Evolutionary conservation across 2,329 filamentous ascomycete genomes (phyloP).

Genomic region (Cyphellophora attinorum): DNA sequence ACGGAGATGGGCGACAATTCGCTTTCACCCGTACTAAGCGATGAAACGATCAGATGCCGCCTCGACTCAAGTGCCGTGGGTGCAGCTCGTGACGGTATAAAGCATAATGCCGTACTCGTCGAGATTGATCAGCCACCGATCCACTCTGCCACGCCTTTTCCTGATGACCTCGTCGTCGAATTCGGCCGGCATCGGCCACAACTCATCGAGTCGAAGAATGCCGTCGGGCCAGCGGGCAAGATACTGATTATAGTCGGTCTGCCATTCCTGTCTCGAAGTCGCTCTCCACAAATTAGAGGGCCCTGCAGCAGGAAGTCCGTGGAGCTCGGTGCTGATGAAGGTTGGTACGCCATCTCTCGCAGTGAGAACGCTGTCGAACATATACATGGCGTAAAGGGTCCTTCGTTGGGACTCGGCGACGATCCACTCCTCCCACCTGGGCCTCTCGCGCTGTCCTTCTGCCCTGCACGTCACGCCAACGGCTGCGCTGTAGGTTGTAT

Average conservation of each 20-base stretch:
- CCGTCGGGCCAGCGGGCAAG: slow-evolving; percentile 34
- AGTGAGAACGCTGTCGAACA: slow-evolving; percentile 43
- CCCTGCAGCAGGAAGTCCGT: slow-evolving; percentile 33
- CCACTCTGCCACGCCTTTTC: slow-evolving; percentile 29
- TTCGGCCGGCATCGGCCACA: slow-evolving; percentile 35
- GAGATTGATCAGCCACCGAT: slow-evolving; percentile 40
- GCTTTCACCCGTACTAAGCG: too few species aligned
- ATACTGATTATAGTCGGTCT: slow-evolving; percentile 32
- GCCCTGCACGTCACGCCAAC: slow-evolving; percentile 38
- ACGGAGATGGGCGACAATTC: too few species aligned
- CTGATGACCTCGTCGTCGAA: slow-evolving; percentile 23
- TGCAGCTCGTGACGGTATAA: slow-evolving; percentile 33
- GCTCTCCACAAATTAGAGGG: slow-evolving; percentile 37
- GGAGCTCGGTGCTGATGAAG: slow-evolving; percentile 41
- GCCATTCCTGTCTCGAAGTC: slow-evolving; percentile 29
- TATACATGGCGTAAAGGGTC: slow-evolving; percentile 42
- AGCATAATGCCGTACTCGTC: slow-evolving; percentile 49
- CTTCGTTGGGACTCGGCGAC: slow-evolving; percentile 44
- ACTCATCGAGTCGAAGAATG: slow-evolving; percentile 38
- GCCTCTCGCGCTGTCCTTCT: slow-evolving; percentile 30
- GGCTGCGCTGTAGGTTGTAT: slow-evolving; percentile 23
- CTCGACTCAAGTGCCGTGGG: neutral
- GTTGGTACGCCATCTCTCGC: slow-evolving; percentile 34
- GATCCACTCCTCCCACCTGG: slow-evolving; percentile 46
- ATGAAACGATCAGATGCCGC: too few species aligned